Evolutionary conservation across 495 filamentous ascomycete genomes (phyloP).

Genomic region (Stereocaulon alpinum): DNA sequence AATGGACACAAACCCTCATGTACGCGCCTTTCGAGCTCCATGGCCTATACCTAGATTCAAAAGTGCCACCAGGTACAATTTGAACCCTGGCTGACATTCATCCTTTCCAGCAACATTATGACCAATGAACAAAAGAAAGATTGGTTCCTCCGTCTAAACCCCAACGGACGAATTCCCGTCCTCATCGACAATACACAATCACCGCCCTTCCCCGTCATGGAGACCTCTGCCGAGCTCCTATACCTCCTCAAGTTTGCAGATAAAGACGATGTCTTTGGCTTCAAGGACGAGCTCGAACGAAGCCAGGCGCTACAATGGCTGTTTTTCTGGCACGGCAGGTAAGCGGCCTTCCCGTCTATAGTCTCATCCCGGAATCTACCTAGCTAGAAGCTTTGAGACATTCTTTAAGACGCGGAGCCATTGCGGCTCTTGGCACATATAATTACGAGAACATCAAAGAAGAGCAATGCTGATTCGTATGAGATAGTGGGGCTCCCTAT

Average conservation of each 20-base stretch:
- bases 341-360: too few species aligned
- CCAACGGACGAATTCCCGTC: constrained; percentile 43
- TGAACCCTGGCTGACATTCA: neutral
- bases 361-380: too few species aligned
- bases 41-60: neutral
- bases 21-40: neutral
- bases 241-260: constrained; percentile 41
- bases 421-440: too few species aligned
- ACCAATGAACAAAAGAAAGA: constrained; percentile 51
- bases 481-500: constrained; percentile 19
- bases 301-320: constrained; percentile 25
- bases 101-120: constrained; percentile 29
- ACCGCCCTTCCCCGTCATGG: constrained; percentile 44
- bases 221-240: constrained; percentile 42
- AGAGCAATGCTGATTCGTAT: neutral
- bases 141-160: constrained; percentile 45
- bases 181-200: constrained; percentile 39
- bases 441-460: neutral
- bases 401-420: too few species aligned
- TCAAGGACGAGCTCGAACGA: constrained; percentile 25
- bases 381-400: too few species aligned
- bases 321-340: constrained; percentile 31
- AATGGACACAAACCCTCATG: constrained; percentile 44
- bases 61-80: neutral
- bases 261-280: constrained; percentile 34